Conservation (phyloP, 2,329 filamentous ascomycete species). For the Colletotrichum lindemuthianum region DNA sequence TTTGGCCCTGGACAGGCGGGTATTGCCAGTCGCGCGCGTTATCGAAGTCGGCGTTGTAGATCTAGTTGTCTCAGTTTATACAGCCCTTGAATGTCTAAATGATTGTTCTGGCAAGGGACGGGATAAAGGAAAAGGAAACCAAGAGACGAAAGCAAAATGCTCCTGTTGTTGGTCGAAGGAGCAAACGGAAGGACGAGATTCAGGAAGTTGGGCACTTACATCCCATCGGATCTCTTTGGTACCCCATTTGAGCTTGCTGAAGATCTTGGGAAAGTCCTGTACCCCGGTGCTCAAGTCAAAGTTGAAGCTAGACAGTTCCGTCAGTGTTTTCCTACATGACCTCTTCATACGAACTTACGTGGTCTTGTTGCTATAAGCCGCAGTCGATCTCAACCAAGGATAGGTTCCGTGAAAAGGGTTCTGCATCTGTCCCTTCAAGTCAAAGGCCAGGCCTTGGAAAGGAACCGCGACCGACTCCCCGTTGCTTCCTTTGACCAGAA, state of each 20-base stretch:
- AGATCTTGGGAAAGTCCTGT: constrained; percentile 38
- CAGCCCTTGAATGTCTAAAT: no score
- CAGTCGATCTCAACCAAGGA: constrained; percentile 24
- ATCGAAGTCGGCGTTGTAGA: constrained; percentile 51
- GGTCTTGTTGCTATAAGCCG: constrained; percentile 27
- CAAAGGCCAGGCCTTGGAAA: constrained; percentile 36
- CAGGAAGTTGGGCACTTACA: not conserved
- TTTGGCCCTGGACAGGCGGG: constrained; percentile 49
- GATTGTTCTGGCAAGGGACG: no score
- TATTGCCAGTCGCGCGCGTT: constrained; percentile 54
- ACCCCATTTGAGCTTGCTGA: constrained; percentile 37
- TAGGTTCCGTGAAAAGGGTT: constrained; percentile 30
- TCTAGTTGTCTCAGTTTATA: constrained; percentile 31
- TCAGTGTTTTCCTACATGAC: not conserved
- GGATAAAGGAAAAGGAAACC: no score
- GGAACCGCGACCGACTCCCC: constrained; percentile 46
- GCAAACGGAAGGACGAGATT: no score
- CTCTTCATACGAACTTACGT: constrained; percentile 4
- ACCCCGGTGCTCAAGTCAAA: constrained; percentile 25
- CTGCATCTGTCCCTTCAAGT: constrained; percentile 29
- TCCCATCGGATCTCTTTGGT: constrained; percentile 40
- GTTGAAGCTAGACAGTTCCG: not conserved
- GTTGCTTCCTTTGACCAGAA: constrained; percentile 44
- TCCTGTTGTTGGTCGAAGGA: no score
- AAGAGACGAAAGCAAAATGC: no score